Base-by-base conservation (phyloP, 2,329 filamentous ascomycete species). In the Diaporthe batatas region DNA sequence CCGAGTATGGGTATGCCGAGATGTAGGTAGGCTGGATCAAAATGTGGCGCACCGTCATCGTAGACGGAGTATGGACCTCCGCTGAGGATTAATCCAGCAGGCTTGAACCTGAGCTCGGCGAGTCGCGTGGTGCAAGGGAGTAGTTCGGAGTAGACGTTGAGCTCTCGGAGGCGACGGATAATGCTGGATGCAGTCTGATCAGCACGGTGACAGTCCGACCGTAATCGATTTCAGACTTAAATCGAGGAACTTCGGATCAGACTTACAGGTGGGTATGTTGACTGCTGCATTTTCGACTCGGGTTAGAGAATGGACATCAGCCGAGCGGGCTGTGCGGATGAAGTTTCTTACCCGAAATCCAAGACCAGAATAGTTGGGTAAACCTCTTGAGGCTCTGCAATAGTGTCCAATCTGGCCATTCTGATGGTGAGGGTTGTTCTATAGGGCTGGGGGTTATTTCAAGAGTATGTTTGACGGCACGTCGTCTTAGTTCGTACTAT, bases 101-200 rank as follows among this genome's bases (percentile, higher is more conserved):
- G 96, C 80, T 91, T 94, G 86, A 89, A 97, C 59, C 86, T 81
- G 44, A 98, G 88, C 71, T 96, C 93, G 8, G 89, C 85, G 29
- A 97, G 83, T 86, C 96, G 96, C 78, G 93, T 91, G 58, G 92
- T 97, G 83, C 95, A 97, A 29, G 93, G 93, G 55, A 97, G 90
- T 91, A 97, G 93, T 85, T 98, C 95, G 75, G 91, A 91, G 86
- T 93, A 98, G 81, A 97, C 89, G 84, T 92, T 92, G 83, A 97
- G 88, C 77, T 93, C 90, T 77, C 94, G 89, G 36, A 97, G 88
- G 44, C 94, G 90, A 70, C 94, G 88, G 12, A 91, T 91, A 79
- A 95, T 94, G 51, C 73, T 74, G 29, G 36, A 36, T 18, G 16
- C 23, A 8, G 3, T 4, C 32, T 70, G 21, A 25, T 67, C 62